Percentiles rank a stretch among this genome's conserved stretches.
These are phyloP conservation scores for Pluteus cervinus DNA, from an alignment of 768 basidiomycete genomes.

Conservation along the genomic window DNA sequence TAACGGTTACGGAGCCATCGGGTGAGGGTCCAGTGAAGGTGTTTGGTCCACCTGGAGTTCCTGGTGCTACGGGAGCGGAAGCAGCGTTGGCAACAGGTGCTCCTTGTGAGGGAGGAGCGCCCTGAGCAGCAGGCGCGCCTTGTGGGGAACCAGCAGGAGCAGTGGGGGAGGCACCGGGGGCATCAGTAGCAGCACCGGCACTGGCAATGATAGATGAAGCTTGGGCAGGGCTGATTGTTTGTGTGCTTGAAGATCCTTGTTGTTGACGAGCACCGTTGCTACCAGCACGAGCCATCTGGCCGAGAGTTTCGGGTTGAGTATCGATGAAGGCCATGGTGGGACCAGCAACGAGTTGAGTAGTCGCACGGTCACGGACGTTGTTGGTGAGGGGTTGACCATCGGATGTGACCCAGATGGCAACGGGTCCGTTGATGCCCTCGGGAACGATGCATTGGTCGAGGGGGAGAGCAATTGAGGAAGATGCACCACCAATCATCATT, in stretches of 20 bases:
- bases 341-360: slow-evolving; percentile 57
- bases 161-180: slow-evolving; percentile 12
- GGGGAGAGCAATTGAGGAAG: slow-evolving; percentile 53
- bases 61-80: slow-evolving; percentile 14
- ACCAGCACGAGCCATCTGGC: slow-evolving; percentile 24
- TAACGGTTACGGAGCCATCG: slow-evolving; percentile 37
- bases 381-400: slow-evolving; percentile 57
- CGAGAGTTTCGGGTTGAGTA: slow-evolving; percentile 45
- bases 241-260: slow-evolving; percentile 13
- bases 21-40: slow-evolving; percentile 32
- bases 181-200: slow-evolving; percentile 11
- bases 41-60: slow-evolving; percentile 29
- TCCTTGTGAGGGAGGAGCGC: slow-evolving; percentile 15
- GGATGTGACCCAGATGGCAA: slow-evolving; percentile 65
- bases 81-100: slow-evolving; percentile 13
- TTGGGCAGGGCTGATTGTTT: slow-evolving; percentile 25
- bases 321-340: slow-evolving; percentile 68
- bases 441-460: slow-evolving; percentile 61
- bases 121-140: slow-evolving; percentile 11
- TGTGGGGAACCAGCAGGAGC: slow-evolving; percentile 12
- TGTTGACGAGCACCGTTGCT: slow-evolving; percentile 7
- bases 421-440: slow-evolving; percentile 61
- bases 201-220: slow-evolving; percentile 31
- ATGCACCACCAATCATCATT: slow-evolving; percentile 62
- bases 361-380: slow-evolving; percentile 52